A percentile compares a stretch with the other conserved stretches of the same genome.
phyloP scores from a whole-genome alignment of 2,329 filamentous ascomycete species.

The Ophiostoma sp. region DNA sequence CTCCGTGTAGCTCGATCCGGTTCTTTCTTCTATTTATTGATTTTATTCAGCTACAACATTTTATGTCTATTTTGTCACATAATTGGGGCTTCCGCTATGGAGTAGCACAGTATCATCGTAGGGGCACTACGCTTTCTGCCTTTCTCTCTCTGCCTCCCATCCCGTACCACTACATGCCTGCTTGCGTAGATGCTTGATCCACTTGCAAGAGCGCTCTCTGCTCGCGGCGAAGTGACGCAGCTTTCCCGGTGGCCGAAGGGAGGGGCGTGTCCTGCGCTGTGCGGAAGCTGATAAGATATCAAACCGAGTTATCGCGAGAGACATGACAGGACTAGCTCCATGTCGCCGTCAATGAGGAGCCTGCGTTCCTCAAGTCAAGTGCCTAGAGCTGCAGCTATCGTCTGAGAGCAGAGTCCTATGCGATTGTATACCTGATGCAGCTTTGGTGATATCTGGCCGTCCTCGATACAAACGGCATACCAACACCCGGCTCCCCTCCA shows the following conservation, averaged over 20 bases:
- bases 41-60: neutral
- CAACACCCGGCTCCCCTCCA: neutral
- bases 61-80: neutral
- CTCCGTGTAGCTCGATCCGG: neutral
- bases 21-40: neutral
- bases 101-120: too few relatives aligned
- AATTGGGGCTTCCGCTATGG: too few relatives aligned
- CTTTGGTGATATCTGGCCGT: neutral
- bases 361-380: neutral
- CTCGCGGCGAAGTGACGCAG: neutral
- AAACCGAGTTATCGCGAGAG: neutral
- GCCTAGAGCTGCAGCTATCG: too few relatives aligned
- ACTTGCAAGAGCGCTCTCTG: conserved; percentile 5
- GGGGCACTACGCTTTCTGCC: too few relatives aligned
- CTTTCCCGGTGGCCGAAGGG: neutral
- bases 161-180: neutral
- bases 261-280: conserved; percentile 1
- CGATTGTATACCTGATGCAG: too few relatives aligned
- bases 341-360: neutral
- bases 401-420: too few relatives aligned
- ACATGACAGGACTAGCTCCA: neutral
- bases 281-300: conserved; percentile 10
- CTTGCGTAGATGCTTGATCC: neutral
- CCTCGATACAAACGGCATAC: neutral
- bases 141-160: neutral